Conservation (phyloP, 805 yeast species). For the Dipodascus geniculatus region DNA sequence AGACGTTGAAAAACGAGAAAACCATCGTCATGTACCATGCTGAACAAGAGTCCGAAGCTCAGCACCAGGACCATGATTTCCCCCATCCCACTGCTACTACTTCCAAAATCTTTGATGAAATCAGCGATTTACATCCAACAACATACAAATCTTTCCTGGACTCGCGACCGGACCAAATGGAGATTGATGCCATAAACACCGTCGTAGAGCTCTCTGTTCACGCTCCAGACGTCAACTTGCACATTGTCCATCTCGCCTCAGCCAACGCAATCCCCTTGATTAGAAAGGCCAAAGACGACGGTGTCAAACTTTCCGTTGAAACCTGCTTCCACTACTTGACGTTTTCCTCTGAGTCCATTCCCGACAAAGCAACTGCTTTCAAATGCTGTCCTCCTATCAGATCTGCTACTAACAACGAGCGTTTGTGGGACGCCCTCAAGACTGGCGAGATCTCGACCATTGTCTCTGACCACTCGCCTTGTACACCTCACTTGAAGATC, state of each 20-base stretch:
- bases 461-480: conserved; percentile 93
- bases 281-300: conserved; percentile 43
- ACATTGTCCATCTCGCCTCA: conserved; percentile 85
- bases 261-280: conserved; percentile 71
- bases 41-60: conserved; percentile 53
- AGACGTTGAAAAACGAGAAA: conserved; percentile 43
- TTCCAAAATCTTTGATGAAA: conserved; percentile 7
- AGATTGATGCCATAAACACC: conserved; percentile 68
- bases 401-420: conserved; percentile 53
- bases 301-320: conserved; percentile 54
- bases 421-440: conserved; percentile 68
- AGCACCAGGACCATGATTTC: conserved; percentile 10
- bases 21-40: conserved; percentile 90
- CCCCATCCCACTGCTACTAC: conserved; percentile 8
- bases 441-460: conserved; percentile 64
- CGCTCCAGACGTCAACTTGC: conserved; percentile 37
- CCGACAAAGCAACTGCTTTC: conserved; percentile 67
- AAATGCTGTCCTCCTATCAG: conserved; percentile 96
- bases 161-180: conserved; percentile 82
- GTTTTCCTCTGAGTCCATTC: conserved; percentile 64
- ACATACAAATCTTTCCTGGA: conserved; percentile 59
- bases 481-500: conserved; percentile 83
- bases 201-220: conserved; percentile 49
- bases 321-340: conserved; percentile 91
- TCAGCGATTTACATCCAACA: conserved; percentile 38